Percentiles rank a stretch among this genome's conserved stretches.
phyloP scores from a whole-genome alignment of 2,329 filamentous ascomycete genomes.

The Neoarthrinium moseri region DNA sequence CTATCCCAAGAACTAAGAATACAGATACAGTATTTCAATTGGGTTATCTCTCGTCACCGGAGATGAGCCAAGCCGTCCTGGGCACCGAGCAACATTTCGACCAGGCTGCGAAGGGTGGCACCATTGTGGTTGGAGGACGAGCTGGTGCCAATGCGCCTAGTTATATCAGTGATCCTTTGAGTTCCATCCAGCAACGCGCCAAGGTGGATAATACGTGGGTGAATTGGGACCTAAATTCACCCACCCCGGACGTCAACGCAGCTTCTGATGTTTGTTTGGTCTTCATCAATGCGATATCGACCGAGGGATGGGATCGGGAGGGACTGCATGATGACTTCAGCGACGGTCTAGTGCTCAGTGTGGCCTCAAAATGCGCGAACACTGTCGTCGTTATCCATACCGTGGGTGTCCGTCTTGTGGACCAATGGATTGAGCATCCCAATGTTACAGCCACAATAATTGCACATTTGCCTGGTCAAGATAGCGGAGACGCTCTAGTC shows the following conservation, averaged over 20 bases:
- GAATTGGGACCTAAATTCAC: slow-evolving; percentile 52
- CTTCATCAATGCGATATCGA: slow-evolving; percentile 69
- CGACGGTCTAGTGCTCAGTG: slow-evolving; percentile 56
- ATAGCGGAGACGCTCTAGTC: slow-evolving; percentile 57
- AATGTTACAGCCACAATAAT: slow-evolving; percentile 65
- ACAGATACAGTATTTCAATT: slow-evolving; percentile 42
- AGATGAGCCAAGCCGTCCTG: slow-evolving; percentile 43
- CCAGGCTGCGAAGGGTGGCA: slow-evolving; percentile 49
- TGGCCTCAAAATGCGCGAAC: slow-evolving; percentile 59
- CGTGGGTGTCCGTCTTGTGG: slow-evolving; percentile 59
- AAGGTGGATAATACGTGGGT: slow-evolving; percentile 54
- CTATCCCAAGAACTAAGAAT: slow-evolving; percentile 44
- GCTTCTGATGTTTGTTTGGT: slow-evolving; percentile 62
- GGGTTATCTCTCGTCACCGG: slow-evolving; percentile 44
- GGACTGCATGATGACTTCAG: slow-evolving; percentile 68
- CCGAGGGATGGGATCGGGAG: slow-evolving; percentile 71
- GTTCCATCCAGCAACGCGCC: slow-evolving; percentile 55
- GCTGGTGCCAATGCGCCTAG: slow-evolving; percentile 49
- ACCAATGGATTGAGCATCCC: slow-evolving; percentile 62
- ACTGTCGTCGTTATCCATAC: slow-evolving; percentile 65
- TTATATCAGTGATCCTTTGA: slow-evolving; percentile 52
- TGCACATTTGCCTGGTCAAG: slow-evolving; percentile 65
- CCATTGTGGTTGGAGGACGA: slow-evolving; percentile 50
- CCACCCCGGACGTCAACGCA: slow-evolving; percentile 42
- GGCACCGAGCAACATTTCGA: slow-evolving; percentile 43